These are phyloP conservation scores for Aspergillus udagawae DNA, from an alignment of 2,329 filamentous ascomycete species.

Conservation along the genomic window DNA sequence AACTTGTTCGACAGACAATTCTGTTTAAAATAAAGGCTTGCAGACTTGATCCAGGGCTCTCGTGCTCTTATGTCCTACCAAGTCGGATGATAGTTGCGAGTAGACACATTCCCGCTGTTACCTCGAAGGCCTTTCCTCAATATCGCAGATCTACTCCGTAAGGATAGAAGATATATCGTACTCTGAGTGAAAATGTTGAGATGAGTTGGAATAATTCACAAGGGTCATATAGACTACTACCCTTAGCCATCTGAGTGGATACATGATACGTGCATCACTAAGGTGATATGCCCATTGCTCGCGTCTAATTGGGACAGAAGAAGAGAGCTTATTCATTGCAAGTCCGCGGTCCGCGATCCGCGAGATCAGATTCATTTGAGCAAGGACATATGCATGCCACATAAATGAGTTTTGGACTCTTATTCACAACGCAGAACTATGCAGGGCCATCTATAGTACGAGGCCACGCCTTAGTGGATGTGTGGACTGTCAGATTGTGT, in stretches of 20 bases:
- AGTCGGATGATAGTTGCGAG: background rate
- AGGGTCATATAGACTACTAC: background rate
- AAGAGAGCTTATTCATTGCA: background rate
- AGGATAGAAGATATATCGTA: background rate
- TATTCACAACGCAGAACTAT: too few species aligned
- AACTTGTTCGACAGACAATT: too few species aligned
- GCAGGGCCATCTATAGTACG: too few species aligned
- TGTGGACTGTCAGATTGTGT: too few species aligned
- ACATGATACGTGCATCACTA: background rate
- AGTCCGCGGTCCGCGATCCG: too few species aligned
- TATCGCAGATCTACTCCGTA: background rate
- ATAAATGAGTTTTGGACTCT: too few species aligned
- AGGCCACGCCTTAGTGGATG: too few species aligned
- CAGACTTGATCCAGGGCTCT: background rate
- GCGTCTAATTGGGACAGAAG: background rate
- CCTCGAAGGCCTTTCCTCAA: background rate
- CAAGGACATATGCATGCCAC: too few species aligned
- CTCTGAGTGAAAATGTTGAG: background rate
- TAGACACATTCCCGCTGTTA: background rate
- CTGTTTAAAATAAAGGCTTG: too few species aligned
- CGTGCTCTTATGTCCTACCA: background rate
- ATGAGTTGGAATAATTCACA: background rate
- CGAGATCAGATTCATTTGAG: too few species aligned
- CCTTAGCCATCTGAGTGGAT: background rate
- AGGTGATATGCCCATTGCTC: too few species aligned